phyloP scores from a whole-genome alignment of 2,329 filamentous ascomycete genomes.

The Aspergillus fumigatiaffinis region DNA sequence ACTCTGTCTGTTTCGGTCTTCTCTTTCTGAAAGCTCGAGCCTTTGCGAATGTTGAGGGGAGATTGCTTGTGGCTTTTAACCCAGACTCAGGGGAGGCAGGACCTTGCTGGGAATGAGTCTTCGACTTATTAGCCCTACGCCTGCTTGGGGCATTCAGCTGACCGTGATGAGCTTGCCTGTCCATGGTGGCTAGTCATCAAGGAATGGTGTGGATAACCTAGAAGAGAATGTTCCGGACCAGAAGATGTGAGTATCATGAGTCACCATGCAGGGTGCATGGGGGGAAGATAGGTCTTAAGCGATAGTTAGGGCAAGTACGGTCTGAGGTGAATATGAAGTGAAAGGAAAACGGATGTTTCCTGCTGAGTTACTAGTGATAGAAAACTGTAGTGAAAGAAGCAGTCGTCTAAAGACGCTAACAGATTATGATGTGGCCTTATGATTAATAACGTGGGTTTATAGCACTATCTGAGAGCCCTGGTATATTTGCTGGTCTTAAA shows the following conservation, averaged over 20 bases:
- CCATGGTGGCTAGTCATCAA: neutral
- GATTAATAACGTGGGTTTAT: neutral
- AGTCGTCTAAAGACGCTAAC: neutral
- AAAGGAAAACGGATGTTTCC: neutral
- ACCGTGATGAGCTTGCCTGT: neutral
- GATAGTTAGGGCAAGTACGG: neutral
- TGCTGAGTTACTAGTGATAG: neutral
- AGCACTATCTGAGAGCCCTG: neutral
- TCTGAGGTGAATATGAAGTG: neutral
- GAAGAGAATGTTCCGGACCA: neutral
- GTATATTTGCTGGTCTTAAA: neutral
- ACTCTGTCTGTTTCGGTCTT: neutral
- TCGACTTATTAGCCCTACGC: neutral
- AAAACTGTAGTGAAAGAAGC: neutral
- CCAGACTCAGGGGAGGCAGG: neutral
- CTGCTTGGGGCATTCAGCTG: neutral
- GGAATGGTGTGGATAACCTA: neutral
- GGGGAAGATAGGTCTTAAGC: neutral
- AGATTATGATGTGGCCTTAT: neutral
- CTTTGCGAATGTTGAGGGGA: neutral
- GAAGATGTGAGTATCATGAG: neutral
- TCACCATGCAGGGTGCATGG: neutral
- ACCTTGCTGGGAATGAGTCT: neutral
- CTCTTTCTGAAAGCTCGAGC: neutral
- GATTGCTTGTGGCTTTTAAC: neutral